phyloP scores from a whole-genome alignment of 2,329 filamentous ascomycete species.

The Fusarium nygamai region DNA sequence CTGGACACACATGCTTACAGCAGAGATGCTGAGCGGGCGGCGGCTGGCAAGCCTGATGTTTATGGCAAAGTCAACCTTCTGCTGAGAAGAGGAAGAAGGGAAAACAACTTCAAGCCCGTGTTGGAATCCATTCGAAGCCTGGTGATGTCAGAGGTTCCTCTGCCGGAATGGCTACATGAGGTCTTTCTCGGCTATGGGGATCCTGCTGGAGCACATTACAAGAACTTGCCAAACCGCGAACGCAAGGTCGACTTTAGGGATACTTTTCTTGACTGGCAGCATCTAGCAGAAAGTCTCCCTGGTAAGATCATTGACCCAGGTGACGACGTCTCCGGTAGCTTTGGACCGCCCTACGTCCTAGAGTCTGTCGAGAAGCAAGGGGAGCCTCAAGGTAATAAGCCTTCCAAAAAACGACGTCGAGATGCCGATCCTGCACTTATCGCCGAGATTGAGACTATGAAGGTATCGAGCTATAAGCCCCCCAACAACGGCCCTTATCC shows the following conservation, averaged over 20 bases:
- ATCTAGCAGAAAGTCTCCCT: constrained; percentile 89
- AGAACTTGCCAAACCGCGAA: constrained; percentile 80
- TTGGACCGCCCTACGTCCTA: constrained; percentile 88
- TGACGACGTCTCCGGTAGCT: constrained; percentile 75
- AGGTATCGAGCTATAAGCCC: constrained; percentile 90
- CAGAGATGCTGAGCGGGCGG: constrained; percentile 73
- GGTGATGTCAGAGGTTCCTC: constrained; percentile 82
- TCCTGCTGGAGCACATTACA: constrained; percentile 86
- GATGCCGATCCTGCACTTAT: constrained; percentile 75
- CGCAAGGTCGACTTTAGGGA: constrained; percentile 89
- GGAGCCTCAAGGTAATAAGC: constrained; percentile 62
- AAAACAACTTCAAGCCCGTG: constrained; percentile 97
- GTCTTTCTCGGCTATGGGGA: constrained; percentile 98
- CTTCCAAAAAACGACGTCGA: constrained; percentile 87
- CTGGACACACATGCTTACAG: constrained; percentile 84
- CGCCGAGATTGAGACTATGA: constrained; percentile 72
- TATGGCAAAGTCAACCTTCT: constrained; percentile 89
- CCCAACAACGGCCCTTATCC: constrained; percentile 91
- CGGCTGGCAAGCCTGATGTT: constrained; percentile 76
- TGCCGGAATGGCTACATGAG: constrained; percentile 93
- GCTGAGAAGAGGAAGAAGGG: constrained; percentile 81
- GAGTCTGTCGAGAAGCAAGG: constrained; percentile 69
- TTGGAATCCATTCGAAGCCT: constrained; percentile 91
- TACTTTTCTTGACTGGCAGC: constrained; percentile 95
- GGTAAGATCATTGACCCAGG: constrained; percentile 85